A percentile compares a stretch with the other conserved stretches of the same genome.
Evolutionary conservation across 345 rosid species (phyloP).

Genomic region (Rhodamnia rubescens): DNA sequence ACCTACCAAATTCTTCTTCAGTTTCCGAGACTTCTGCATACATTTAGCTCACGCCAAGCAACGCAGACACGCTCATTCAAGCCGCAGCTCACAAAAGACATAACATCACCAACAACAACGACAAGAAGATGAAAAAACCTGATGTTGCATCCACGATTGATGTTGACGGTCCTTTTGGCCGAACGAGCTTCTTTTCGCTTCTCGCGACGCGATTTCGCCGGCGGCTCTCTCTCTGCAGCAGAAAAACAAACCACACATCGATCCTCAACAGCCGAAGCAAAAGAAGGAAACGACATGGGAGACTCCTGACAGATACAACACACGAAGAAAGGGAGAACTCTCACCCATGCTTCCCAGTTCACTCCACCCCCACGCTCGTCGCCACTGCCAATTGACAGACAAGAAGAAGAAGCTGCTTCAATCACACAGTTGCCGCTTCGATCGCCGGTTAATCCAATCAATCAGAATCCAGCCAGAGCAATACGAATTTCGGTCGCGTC

Average conservation of each 20-base stretch:
- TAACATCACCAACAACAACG: not conserved
- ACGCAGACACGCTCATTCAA: not conserved
- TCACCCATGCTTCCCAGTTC: not conserved
- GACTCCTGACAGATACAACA: not conserved
- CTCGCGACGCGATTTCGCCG: slow-evolving; percentile 35
- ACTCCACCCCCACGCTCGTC: not conserved
- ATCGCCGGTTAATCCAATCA: not conserved
- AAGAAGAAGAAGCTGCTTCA: not conserved
- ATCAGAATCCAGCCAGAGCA: not conserved
- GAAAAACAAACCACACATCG: slow-evolving; percentile 2
- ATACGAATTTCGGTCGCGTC: not conserved
- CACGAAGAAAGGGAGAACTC: not conserved
- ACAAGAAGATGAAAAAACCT: slow-evolving; percentile 20
- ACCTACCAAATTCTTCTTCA: slow-evolving; percentile 7
- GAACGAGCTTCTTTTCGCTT: slow-evolving; percentile 57
- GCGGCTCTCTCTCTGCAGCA: slow-evolving; percentile 3
- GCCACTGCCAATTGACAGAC: not conserved
- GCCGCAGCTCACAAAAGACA: not conserved
- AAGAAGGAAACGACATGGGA: not conserved
- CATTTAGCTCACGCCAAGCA: not conserved
- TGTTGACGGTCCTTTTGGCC: slow-evolving; percentile 30
- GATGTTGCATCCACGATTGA: slow-evolving; percentile 50
- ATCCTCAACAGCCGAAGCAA: not conserved
- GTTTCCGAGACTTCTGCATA: slow-evolving; percentile 32
- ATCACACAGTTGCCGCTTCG: not conserved